A percentile compares a stretch with the other conserved stretches of the same genome.
Conservation (phyloP, 352 stramenopile species). For the Hyaloperonospora brassicae region DNA sequence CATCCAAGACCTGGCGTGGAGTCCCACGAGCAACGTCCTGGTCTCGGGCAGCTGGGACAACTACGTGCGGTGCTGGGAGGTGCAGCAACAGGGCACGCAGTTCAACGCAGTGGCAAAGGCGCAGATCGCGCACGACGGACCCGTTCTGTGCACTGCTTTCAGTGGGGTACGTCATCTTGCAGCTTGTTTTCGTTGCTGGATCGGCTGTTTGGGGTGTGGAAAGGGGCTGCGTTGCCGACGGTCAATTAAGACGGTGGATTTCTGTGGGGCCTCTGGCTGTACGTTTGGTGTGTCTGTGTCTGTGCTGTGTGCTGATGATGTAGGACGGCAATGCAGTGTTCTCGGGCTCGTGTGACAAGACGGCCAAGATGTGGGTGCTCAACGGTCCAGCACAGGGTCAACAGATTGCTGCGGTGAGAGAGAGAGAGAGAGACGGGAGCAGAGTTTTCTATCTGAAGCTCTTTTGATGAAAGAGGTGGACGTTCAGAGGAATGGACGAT, state of each 20-base stretch:
- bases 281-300: neutral
- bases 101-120: conserved; percentile 75
- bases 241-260: no score
- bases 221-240: no score
- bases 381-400: conserved; percentile 62
- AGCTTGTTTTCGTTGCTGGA: neutral
- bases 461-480: no score
- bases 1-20: conserved; percentile 74
- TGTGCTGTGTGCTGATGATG: neutral
- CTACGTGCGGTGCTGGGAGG: conserved; percentile 76
- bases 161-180: conserved; percentile 42
- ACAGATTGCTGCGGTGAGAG: conserved; percentile 66
- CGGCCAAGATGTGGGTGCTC: conserved; percentile 92
- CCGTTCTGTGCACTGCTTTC: conserved; percentile 89
- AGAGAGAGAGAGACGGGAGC: neutral
- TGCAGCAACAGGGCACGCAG: conserved; percentile 59
- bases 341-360: conserved; percentile 90
- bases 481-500: no score
- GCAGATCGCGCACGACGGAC: conserved; percentile 83
- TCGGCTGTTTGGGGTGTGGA: no score
- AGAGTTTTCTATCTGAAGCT: neutral
- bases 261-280: neutral
- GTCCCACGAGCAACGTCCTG: conserved; percentile 61
- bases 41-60: conserved; percentile 81
- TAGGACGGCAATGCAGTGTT: conserved; percentile 92